A percentile compares a stretch with the other conserved stretches of the same genome.
Conservation (phyloP, 2,329 filamentous ascomycete species). For the Aspergillus sp. region DNA sequence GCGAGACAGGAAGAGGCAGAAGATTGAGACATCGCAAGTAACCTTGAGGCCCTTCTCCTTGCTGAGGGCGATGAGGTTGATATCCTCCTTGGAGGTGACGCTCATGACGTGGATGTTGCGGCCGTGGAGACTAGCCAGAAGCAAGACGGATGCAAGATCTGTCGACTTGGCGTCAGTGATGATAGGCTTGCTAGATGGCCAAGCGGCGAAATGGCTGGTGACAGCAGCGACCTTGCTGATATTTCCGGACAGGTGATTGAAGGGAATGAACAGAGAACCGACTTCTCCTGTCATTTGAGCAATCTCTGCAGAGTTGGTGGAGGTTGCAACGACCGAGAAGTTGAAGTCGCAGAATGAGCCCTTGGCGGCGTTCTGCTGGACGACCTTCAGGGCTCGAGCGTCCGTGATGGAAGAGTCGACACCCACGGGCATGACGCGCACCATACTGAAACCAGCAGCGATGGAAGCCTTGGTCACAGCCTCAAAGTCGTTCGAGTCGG, state of each 20-base stretch:
- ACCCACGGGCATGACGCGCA: conserved; percentile 77
- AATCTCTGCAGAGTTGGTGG: conserved; percentile 74
- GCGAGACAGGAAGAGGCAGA: conserved; percentile 74
- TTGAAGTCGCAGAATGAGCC: conserved; percentile 78
- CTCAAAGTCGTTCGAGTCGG: conserved; percentile 70
- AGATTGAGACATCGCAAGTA: conserved; percentile 81
- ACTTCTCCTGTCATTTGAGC: conserved; percentile 73
- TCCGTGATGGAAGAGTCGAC: conserved; percentile 74
- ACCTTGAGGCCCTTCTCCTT: conserved; percentile 82
- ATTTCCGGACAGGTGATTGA: conserved; percentile 79
- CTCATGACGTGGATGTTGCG: conserved; percentile 80
- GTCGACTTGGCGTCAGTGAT: conserved; percentile 80
- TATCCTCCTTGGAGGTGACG: conserved; percentile 80
- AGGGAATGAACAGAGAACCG: conserved; percentile 80
- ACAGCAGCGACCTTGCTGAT: conserved; percentile 83
- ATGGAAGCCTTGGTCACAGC: conserved; percentile 74
- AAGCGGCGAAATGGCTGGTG: conserved; percentile 76
- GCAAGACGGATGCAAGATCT: conserved; percentile 77
- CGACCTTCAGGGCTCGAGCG: conserved; percentile 69
- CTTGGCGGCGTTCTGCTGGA: conserved; percentile 71
- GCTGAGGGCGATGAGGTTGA: conserved; percentile 74
- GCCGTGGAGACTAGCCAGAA: conserved; percentile 77
- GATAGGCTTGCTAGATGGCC: conserved; percentile 78
- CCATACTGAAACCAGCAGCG: conserved; percentile 77
- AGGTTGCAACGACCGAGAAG: conserved; percentile 75